Conservation (phyloP, 352 stramenopile genomes). For the Pythium diclinum region DNA sequence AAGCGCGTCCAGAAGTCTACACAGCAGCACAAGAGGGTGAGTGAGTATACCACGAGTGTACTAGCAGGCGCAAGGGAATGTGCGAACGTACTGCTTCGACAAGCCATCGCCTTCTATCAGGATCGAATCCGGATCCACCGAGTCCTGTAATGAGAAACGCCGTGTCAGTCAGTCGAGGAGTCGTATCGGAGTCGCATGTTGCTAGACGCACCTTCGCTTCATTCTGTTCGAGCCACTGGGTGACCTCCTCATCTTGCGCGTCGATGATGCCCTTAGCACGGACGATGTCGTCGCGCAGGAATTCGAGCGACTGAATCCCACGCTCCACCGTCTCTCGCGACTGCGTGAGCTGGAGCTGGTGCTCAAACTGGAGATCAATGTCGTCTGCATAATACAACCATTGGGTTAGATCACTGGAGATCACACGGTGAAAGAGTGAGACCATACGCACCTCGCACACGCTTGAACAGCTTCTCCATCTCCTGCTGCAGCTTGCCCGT, state of each 20-base stretch:
- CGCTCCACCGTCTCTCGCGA: slow-evolving; percentile 73
- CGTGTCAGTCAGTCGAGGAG: not conserved
- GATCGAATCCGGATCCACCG: slow-evolving; percentile 75
- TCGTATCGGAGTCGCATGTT: not conserved
- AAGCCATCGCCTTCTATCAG: slow-evolving; percentile 71
- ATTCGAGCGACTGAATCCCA: slow-evolving; percentile 70
- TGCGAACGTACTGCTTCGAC: slow-evolving; percentile 74
- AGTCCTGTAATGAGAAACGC: slow-evolving; percentile 33
- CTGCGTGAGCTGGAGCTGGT: slow-evolving; percentile 79
- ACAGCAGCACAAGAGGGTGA: not conserved
- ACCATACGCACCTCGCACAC: slow-evolving; percentile 51
- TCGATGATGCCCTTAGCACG: slow-evolving; percentile 51
- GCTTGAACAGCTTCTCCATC: slow-evolving; percentile 73
- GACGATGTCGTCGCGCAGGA: slow-evolving; percentile 63
- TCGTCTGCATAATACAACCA: slow-evolving; percentile 34
- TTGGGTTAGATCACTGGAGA: not conserved
- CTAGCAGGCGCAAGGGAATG: not conserved
- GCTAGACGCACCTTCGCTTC: slow-evolving; percentile 49
- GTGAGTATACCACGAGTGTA: not conserved
- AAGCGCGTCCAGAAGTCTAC: slow-evolving; percentile 70
- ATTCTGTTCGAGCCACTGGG: slow-evolving; percentile 69
- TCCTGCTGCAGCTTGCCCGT: slow-evolving; percentile 80
- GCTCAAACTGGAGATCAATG: slow-evolving; percentile 85
- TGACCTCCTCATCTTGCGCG: slow-evolving; percentile 55
- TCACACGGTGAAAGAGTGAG: not conserved